A percentile compares a stretch with the other conserved stretches of the same genome.
phyloP scores from a whole-genome alignment of 805 yeast genomes.

The Myxozyma melibiosi region DNA sequence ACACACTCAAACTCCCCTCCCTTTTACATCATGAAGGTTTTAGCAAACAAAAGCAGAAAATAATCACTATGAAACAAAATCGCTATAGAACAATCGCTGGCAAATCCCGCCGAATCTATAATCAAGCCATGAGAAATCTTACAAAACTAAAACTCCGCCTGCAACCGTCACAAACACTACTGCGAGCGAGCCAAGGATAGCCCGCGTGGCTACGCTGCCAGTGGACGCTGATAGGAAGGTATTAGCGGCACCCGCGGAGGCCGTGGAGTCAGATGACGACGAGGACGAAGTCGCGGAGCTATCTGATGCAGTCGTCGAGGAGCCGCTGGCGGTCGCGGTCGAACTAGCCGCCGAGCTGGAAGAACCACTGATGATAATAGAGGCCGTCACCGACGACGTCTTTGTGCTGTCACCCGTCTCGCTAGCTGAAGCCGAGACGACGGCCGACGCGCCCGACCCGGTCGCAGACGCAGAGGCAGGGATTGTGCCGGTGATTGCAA shows the following conservation, averaged over 20 bases:
- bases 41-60: no score
- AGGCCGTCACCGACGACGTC: no score
- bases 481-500: conserved; percentile 14
- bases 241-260: no score
- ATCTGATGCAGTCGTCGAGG: neutral
- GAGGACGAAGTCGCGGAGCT: no score
- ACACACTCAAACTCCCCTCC: neutral
- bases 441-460: conserved; percentile 2
- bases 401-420: no score
- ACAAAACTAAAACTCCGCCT: conserved; percentile 2
- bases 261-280: no score
- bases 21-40: no score
- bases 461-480: neutral
- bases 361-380: no score
- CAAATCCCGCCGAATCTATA: no score
- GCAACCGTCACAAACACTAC: neutral
- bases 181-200: neutral
- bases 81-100: no score
- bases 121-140: no score
- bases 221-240: neutral
- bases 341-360: neutral
- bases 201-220: neutral
- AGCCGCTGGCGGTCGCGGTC: neutral
- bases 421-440: neutral
- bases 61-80: no score